Percentiles rank a stretch among this genome's conserved stretches.
These are phyloP conservation scores for Globomyces pollinis-pini DNA, from an alignment of 192 early-diverging fungal species.

Conservation along the genomic window DNA sequence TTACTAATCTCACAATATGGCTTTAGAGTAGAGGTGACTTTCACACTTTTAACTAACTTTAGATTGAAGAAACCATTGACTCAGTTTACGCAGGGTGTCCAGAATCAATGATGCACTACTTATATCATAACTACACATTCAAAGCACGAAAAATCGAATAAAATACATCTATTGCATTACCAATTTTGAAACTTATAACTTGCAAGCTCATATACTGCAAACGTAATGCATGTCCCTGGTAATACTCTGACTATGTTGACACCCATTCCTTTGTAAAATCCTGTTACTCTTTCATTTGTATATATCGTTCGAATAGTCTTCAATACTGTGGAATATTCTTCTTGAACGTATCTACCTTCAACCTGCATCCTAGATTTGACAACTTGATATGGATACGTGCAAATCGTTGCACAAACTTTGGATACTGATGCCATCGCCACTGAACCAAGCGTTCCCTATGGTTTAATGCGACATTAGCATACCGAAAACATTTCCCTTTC, in stretches of 20 bases:
- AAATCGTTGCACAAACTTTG: constrained; percentile 77
- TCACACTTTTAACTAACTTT: no score
- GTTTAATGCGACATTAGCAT: background rate
- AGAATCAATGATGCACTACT: constrained; percentile 19
- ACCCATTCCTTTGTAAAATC: constrained; percentile 72
- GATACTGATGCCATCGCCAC: constrained; percentile 76
- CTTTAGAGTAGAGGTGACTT: no score
- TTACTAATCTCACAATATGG: constrained; percentile 8
- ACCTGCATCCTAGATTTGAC: constrained; percentile 75
- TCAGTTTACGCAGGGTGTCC: constrained; percentile 14
- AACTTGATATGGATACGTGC: constrained; percentile 93
- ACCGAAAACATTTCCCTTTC: background rate
- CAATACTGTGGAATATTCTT: constrained; percentile 60
- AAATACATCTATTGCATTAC: no score
- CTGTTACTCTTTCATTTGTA: constrained; percentile 54
- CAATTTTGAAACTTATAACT: background rate
- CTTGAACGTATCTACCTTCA: constrained; percentile 31
- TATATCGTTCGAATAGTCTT: constrained; percentile 65
- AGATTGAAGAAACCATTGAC: constrained; percentile 4
- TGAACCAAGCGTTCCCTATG: constrained; percentile 54
- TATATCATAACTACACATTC: constrained; percentile 13
- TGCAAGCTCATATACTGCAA: constrained; percentile 83
- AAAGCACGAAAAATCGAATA: constrained; percentile 12
- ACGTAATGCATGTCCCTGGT: constrained; percentile 90
- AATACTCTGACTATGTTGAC: constrained; percentile 81